A percentile compares a stretch with the other conserved stretches of the same genome.
These are phyloP conservation scores for Golubevia sp. DNA, from an alignment of 1,284 basidiomycete genomes.

Conservation along the genomic window DNA sequence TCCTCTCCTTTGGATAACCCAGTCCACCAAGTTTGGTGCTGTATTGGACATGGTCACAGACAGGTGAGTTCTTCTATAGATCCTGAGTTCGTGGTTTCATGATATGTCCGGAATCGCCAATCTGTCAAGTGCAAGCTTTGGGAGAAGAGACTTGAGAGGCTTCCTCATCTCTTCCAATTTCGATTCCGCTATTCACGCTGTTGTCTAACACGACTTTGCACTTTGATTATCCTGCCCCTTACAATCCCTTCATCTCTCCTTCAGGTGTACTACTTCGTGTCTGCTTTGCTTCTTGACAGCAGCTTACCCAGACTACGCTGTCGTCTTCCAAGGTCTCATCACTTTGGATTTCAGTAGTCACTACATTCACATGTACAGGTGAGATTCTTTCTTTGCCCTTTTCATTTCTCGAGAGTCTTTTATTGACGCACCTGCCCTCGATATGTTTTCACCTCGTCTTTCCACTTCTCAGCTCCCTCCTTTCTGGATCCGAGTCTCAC, in stretches of 20 bases:
- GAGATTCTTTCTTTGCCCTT: constrained; percentile 36
- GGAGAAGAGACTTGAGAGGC: too few species aligned
- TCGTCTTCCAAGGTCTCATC: constrained; percentile 92
- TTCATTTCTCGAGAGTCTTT: constrained; percentile 9
- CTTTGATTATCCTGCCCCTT: neutral
- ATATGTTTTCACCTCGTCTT: neutral
- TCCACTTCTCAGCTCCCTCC: constrained; percentile 74
- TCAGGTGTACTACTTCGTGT: constrained; percentile 91
- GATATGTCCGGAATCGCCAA: too few species aligned
- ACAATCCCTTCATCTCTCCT: neutral
- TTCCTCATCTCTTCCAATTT: too few species aligned
- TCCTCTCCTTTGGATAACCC: too few species aligned
- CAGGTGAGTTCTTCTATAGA: constrained; percentile 67
- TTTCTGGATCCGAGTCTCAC: constrained; percentile 89
- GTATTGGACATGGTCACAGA: constrained; percentile 99
- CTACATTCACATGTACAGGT: constrained; percentile 99
- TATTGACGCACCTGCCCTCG: neutral
- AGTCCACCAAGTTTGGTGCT: constrained; percentile 88
- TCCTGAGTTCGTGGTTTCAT: neutral
- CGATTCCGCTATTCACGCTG: too few species aligned
- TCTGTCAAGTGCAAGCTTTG: too few species aligned
- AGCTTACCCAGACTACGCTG: constrained; percentile 79
- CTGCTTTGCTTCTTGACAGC: constrained; percentile 90
- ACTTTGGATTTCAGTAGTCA: constrained; percentile 96
- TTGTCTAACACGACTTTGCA: too few species aligned